Evolutionary conservation across 805 yeast species (phyloP), one percentile per base, ranked within the genome.

Genomic region (Nakazawaea ishiwadae): DNA sequence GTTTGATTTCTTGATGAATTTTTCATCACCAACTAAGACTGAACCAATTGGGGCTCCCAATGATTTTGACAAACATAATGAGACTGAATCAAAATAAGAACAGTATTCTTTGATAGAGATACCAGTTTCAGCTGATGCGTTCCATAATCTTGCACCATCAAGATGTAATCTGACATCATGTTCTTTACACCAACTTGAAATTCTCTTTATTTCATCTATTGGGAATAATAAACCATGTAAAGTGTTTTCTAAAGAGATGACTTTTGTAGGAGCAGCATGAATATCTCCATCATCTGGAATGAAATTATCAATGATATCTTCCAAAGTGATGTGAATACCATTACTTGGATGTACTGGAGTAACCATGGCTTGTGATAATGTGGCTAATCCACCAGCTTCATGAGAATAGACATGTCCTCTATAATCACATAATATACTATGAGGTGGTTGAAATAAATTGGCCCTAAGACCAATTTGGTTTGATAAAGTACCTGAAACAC

Each of bases 71-170:
- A 90, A 63, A 61, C 97, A 90, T 38, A 90, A 71, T 12, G 96
- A 86, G 36, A 90, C 85, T n/a, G 93, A 79, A 62, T 89, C 97
- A 58, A 89, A 89, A 47, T 79, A 66, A 47, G 73, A 68, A 50
- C 95, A 84, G 60, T 81, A 88, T 53, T 86, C 86, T 15, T 60
- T 63, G 46, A 89, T 62, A 14, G 87, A 64, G 28, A 84, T 68
- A 19, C 84, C 88, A 8, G 87, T 77, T 20, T 74, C 90, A 10
- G 74, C 84, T 31, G 79, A 68, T n/a, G 96, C 96, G 59, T 85
- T 86, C 90, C 95, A 89, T 38, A 90, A 64, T 52, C 98, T 75
- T n/a, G 97, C 98, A 48, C 97, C 98, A 59, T 90, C 98, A 52
- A 89, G 77, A 55, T 91, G 97, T 50, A 89, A 60, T 42, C 67